Percentiles rank a stretch among this genome's conserved stretches.
These are phyloP conservation scores for Phytophthora citrophthora DNA, from an alignment of 352 stramenopile species.

Conservation along the genomic window DNA sequence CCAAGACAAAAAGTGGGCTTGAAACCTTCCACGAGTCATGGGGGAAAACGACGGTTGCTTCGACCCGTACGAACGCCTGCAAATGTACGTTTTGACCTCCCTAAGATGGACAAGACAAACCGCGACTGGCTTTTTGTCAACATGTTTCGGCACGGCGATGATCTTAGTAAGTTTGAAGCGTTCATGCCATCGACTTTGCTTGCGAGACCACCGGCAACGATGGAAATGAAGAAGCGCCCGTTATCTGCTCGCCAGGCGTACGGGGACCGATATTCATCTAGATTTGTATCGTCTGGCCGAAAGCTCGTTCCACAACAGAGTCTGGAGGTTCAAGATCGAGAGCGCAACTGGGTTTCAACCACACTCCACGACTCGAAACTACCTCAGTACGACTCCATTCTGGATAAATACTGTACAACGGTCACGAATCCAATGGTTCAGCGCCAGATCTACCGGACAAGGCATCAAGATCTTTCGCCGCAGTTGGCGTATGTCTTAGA, in stretches of 20 bases:
- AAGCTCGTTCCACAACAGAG: slow-evolving; percentile 20
- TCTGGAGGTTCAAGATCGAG: slow-evolving; percentile 38
- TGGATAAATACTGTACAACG: slow-evolving; percentile 81
- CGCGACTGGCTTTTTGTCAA: slow-evolving; percentile 81
- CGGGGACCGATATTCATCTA: slow-evolving; percentile 4
- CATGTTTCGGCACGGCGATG: slow-evolving; percentile 79
- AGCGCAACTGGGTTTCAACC: slow-evolving; percentile 63
- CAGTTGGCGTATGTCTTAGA: slow-evolving; percentile 78
- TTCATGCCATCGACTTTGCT: slow-evolving; percentile 48
- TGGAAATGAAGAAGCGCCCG: slow-evolving; percentile 19
- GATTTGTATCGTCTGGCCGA: slow-evolving; percentile 10
- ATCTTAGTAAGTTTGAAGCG: slow-evolving; percentile 68
- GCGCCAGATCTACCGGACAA: slow-evolving; percentile 76
- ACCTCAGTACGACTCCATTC: slow-evolving; percentile 74
- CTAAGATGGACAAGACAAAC: slow-evolving; percentile 67
- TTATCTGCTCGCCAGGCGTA: slow-evolving; percentile 33
- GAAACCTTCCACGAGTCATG: slow-evolving; percentile 22
- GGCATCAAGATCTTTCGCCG: slow-evolving; percentile 63
- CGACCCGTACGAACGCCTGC: slow-evolving; percentile 58
- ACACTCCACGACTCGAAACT: slow-evolving; percentile 59
- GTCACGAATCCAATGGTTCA: slow-evolving; percentile 80
- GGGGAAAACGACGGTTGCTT: slow-evolving; percentile 38
- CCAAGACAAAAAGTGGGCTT: slow-evolving; percentile 42
- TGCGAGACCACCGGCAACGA: slow-evolving; percentile 14
- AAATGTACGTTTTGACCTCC: slow-evolving; percentile 57